Evolutionary conservation across 805 yeast species (phyloP).

Genomic region (Cyberlindnera amylophila): DNA sequence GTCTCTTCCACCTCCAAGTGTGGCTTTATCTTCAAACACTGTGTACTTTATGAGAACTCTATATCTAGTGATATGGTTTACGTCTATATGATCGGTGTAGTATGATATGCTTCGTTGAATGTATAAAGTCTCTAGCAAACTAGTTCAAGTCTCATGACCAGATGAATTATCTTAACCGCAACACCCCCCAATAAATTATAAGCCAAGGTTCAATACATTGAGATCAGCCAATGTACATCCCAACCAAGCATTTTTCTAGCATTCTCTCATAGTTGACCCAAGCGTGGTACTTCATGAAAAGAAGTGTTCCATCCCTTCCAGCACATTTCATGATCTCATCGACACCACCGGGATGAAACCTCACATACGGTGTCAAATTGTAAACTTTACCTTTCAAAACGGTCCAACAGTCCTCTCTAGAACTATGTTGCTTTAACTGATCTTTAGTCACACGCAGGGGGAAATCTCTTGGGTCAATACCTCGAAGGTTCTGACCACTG

Average conservation of each 20-base stretch:
- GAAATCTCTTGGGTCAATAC: slow-evolving; percentile 46
- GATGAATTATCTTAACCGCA: too few species aligned
- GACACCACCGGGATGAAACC: slow-evolving; percentile 92
- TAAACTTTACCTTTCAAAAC: slow-evolving; percentile 75
- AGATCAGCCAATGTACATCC: slow-evolving; percentile 33
- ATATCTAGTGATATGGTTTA: too few species aligned
- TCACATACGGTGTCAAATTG: slow-evolving; percentile 78
- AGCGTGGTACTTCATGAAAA: slow-evolving; percentile 68
- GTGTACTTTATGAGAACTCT: neutral
- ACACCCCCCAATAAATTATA: neutral
- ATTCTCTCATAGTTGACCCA: slow-evolving; percentile 87
- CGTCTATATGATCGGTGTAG: too few species aligned
- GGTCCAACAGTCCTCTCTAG: slow-evolving; percentile 80
- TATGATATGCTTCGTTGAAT: too few species aligned
- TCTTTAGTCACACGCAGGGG: slow-evolving; percentile 55
- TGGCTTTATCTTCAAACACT: neutral
- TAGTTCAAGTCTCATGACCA: too few species aligned
- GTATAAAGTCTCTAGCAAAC: too few species aligned
- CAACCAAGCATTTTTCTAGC: slow-evolving; percentile 75
- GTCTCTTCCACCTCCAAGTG: neutral
- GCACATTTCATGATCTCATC: slow-evolving; percentile 74
- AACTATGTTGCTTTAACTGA: slow-evolving; percentile 57
- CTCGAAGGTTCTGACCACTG: slow-evolving; percentile 49
- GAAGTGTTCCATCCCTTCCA: slow-evolving; percentile 74
- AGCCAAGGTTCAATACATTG: too few species aligned